Base-by-base conservation (phyloP, 495 filamentous ascomycete genomes). In the Beverwykella pulmonaria region DNA sequence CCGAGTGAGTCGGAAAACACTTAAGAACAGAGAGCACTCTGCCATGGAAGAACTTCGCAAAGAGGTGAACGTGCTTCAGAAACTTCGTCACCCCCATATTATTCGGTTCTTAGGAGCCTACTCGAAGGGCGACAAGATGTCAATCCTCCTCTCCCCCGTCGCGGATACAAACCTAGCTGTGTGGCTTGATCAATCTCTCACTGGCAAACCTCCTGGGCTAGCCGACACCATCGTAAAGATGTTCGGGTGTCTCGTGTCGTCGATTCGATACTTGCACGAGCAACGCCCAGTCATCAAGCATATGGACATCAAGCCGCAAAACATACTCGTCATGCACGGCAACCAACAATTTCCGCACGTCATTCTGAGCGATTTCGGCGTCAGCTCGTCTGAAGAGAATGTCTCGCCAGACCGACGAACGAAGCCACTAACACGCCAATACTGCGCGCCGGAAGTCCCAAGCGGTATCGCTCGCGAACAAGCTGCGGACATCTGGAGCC, bases 291-390 rank as follows among this genome's bases (percentile, higher is more conserved):
- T 69, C 20, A 49, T 71, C 20, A 67, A 56, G 49, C 71, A 74
- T 52, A 69, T 60, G 57, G 71, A 74, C 27, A 71, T 74, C 57
- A 74, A 74, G 32, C 71, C 71, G 19, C 57, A 67, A 23, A 74
- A 74, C 59, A 74, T 74, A n/a, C 61, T 74, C 6, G 59, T 74
- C 7, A 63, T 61, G 36, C 34, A 65, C 20, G 64, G 71, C 53
- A 34, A 61, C n/a, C n/a, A 58, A 6, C 56, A 66, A 0, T 47
- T 59, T 27, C 63, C 65, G 8, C 60, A 71, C 25, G 48, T 74
- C 20, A 27, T 67, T 14, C 53, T 74, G 14, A 69, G 53, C 53
- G 71, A 74, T 46, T 74, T 74, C 41, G 71, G 71, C 10, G 55
- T 74, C 41, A 71, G 69, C 22, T 56, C 54, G 17, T 50, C 53